Evolutionary conservation across 352 stramenopile genomes (phyloP), one percentile per base, ranked within the genome.

Genomic region (Phytophthora melonis): DNA sequence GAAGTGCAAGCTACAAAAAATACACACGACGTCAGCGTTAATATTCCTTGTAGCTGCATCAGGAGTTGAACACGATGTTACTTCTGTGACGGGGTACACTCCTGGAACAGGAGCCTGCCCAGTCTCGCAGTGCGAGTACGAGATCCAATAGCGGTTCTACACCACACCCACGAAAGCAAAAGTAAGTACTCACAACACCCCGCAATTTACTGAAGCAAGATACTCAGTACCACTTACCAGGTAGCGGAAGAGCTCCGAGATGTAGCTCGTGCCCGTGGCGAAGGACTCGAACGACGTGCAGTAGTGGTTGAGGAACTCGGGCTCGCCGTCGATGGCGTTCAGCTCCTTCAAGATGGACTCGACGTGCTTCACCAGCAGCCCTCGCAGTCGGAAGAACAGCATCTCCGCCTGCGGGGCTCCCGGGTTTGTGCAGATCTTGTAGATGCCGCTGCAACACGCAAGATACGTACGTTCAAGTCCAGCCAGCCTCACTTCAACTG

Each of bases 401-500:
- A 93, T 87, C 55, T 97, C 90, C 0, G 87, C 90, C 54, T 97
- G 90, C 21, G 90, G 86, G 2, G 83, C 82, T 2, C 88, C 88
- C 9, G 88, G 90, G 55, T 93, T 95, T 8, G 90, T 97, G 58
- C 90, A 97, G 65, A 97, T 95, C 61, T 93, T 95, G 75, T 97
- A 97, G 64, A 97, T 93, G 27, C 87, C 86, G 41, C 87, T 94
- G 43, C 58, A 36, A 49, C 25, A 19, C 32, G 34, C 32, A 71
- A 43, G 32, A 39, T 39, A 13, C 32, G 32, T 39, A 11, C 13
- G 32, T 8, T 36, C 10, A 39, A 13, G 32, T 39, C 32, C 32
- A 13, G 32, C 32, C 32, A 39, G 32, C 32, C n/a, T 25, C n/a
- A 9, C 45, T 41, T 21, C 13, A 21, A 36, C 30, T 60, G 27